Evolutionary conservation across 73 alveolate genomes (phyloP).

Genomic region (Uronychia binucleata): DNA sequence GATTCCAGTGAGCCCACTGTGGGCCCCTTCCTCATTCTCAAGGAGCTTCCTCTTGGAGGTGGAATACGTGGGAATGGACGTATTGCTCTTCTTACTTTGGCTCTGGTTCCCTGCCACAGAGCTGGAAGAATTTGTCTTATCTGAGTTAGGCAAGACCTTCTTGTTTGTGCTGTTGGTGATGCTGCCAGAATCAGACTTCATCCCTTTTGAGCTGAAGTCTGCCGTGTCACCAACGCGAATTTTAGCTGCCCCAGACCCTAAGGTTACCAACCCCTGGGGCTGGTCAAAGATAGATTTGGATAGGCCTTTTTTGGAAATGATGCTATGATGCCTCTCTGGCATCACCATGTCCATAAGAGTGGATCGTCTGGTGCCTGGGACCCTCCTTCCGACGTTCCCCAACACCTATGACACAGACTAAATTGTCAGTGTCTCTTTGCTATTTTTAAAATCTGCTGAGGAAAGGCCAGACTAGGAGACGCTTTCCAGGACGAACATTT

Average conservation of each 20-base stretch:
- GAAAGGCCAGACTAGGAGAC: background rate
- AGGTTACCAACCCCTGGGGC: background rate
- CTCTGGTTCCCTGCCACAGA: background rate
- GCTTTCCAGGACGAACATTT: background rate
- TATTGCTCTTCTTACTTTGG: background rate
- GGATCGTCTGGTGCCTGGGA: background rate
- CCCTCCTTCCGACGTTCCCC: background rate
- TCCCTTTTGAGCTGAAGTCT: background rate
- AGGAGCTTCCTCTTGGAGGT: background rate
- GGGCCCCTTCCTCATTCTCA: background rate
- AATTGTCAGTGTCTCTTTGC: background rate
- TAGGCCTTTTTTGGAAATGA: background rate
- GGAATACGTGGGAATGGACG: background rate
- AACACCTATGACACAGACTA: background rate
- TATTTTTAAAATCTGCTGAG: background rate
- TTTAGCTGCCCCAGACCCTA: background rate
- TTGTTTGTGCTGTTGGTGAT: background rate
- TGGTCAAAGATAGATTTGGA: no score
- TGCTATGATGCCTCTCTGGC: background rate
- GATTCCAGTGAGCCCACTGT: background rate
- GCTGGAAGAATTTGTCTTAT: background rate
- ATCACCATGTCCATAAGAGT: background rate
- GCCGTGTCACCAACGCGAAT: background rate
- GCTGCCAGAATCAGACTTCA: background rate
- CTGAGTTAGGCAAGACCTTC: background rate